phyloP scores from a whole-genome alignment of 805 yeast genomes.

The Metschnikowia vanudenii region DNA sequence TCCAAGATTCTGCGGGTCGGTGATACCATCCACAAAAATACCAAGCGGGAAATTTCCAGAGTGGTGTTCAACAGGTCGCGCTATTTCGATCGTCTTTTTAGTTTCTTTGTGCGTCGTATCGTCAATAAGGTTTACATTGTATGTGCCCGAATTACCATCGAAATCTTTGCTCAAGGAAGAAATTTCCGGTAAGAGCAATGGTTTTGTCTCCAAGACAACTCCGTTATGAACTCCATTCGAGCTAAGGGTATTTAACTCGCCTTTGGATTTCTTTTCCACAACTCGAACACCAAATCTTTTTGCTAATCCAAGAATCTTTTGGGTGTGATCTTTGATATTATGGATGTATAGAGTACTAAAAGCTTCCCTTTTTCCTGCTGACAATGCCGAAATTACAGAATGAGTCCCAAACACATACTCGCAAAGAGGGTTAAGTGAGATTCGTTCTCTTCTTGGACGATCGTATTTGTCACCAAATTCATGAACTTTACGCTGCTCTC shows the following conservation, averaged over 20 bases:
- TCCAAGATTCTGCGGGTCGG: conserved; percentile 87
- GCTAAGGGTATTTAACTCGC: conserved; percentile 59
- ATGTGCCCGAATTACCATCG: conserved; percentile 18
- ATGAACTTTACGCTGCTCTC: conserved; percentile 25
- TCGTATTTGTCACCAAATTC: conserved; percentile 19
- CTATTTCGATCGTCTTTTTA: conserved; percentile 17
- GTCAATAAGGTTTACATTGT: conserved; percentile 20
- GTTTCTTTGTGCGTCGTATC: conserved; percentile 6
- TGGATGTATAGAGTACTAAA: conserved; percentile 52
- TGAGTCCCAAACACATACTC: conserved; percentile 79
- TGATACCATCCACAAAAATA: conserved; percentile 70
- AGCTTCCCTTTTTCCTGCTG: conserved; percentile 51
- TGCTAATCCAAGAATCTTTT: conserved; percentile 49
- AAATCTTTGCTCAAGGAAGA: conserved; percentile 27
- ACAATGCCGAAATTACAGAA: conserved; percentile 69
- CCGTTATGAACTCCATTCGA: conserved; percentile 80
- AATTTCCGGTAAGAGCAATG: conserved; percentile 38
- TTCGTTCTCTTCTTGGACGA: conserved; percentile 10
- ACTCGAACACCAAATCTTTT: conserved; percentile 40
- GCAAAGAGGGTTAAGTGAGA: conserved; percentile 42
- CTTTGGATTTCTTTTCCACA: conserved; percentile 38
- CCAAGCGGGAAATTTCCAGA: conserved; percentile 55
- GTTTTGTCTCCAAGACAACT: conserved; percentile 65
- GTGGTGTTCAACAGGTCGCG: conserved; percentile 23
- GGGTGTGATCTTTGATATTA: conserved; percentile 33